phyloP scores from a whole-genome alignment of 2,329 filamentous ascomycete species.

The Pyrenochaeta sp. region DNA sequence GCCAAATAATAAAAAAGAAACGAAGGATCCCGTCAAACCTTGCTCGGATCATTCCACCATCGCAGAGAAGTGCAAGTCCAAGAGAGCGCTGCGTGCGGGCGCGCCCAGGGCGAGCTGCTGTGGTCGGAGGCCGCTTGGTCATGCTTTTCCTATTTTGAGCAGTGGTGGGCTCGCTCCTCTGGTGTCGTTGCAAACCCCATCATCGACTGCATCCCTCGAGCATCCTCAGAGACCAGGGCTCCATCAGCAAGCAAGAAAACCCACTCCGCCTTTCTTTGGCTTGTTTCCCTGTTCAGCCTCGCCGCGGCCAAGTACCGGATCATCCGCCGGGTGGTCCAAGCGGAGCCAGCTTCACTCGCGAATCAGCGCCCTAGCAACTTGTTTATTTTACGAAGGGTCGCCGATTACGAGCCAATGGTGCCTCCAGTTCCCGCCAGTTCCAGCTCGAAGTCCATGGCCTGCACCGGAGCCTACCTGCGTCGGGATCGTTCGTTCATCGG shows the following conservation, averaged over 20 bases:
- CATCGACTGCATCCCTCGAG: constrained; percentile 9
- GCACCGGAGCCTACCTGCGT: constrained; percentile 19
- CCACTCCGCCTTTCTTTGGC: constrained; percentile 8
- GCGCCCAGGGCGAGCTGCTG: constrained; percentile 24
- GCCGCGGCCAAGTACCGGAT: constrained; percentile 33
- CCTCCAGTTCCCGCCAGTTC: constrained; percentile 21
- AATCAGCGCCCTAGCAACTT: constrained; percentile 37
- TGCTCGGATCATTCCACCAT: constrained; percentile 41
- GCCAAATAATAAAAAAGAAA: constrained; percentile 43
- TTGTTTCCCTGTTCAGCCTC: constrained; percentile 36
- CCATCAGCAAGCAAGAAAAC: too few relatives aligned
- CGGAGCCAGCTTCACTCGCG: constrained; percentile 31
- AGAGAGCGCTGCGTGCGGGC: constrained; percentile 27
- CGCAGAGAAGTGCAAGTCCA: constrained; percentile 26
- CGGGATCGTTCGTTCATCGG: constrained; percentile 15
- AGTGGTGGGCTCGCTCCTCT: constrained; percentile 13
- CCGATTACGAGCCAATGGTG: constrained; percentile 34
- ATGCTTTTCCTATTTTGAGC: constrained; percentile 33
- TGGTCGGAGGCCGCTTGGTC: constrained; percentile 31
- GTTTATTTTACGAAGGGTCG: constrained; percentile 38
- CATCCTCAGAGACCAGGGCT: constrained; percentile 16
- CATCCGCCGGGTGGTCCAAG: constrained; percentile 38
- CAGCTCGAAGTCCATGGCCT: constrained; percentile 21
- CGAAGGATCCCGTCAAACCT: constrained; percentile 36
- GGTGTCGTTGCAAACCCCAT: too few relatives aligned